Evolutionary conservation across 2,329 filamentous ascomycete species (phyloP).

Genomic region (Scedosporium minutisporum): DNA sequence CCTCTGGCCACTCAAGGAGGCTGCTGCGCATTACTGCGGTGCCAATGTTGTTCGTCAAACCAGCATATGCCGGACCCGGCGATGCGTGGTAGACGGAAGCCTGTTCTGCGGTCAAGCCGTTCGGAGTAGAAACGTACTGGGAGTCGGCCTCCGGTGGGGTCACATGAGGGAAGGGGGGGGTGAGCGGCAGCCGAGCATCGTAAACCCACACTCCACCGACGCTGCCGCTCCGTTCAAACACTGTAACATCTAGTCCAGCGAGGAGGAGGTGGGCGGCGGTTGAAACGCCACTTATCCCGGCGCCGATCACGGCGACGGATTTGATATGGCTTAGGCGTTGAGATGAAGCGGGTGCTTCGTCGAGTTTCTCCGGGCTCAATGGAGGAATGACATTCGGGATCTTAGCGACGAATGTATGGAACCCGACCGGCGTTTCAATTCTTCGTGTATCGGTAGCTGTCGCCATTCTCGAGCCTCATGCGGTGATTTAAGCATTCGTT

Average conservation of each 20-base stretch:
- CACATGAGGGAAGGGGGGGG: slow-evolving; percentile 23
- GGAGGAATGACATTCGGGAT: not conserved
- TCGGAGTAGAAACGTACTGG: slow-evolving; percentile 8
- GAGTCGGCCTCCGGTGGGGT: slow-evolving; percentile 18
- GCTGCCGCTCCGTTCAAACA: slow-evolving; percentile 25
- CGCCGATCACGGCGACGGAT: slow-evolving; percentile 27
- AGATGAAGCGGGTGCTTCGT: not conserved
- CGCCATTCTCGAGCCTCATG: not conserved
- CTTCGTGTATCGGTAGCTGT: not conserved
- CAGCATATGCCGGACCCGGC: slow-evolving; percentile 40
- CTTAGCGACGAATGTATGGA: not conserved
- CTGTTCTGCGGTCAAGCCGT: not conserved
- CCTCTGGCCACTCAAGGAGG: slow-evolving; percentile 43
- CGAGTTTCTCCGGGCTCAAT: not conserved
- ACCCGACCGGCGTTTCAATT: not conserved
- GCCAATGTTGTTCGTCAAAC: slow-evolving; percentile 66
- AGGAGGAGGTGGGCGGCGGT: slow-evolving; percentile 26
- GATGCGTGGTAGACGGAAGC: slow-evolving; percentile 9
- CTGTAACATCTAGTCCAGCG: slow-evolving; percentile 24
- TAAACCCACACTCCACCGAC: slow-evolving; percentile 30
- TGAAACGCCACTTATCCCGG: slow-evolving; percentile 29
- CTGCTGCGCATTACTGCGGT: slow-evolving; percentile 39
- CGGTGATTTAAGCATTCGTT: not conserved
- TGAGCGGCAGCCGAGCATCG: slow-evolving; percentile 18
- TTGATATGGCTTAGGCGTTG: slow-evolving; percentile 2